These are phyloP conservation scores for Seiridium cupressi DNA, from an alignment of 2,329 filamentous ascomycete species.

Conservation along the genomic window DNA sequence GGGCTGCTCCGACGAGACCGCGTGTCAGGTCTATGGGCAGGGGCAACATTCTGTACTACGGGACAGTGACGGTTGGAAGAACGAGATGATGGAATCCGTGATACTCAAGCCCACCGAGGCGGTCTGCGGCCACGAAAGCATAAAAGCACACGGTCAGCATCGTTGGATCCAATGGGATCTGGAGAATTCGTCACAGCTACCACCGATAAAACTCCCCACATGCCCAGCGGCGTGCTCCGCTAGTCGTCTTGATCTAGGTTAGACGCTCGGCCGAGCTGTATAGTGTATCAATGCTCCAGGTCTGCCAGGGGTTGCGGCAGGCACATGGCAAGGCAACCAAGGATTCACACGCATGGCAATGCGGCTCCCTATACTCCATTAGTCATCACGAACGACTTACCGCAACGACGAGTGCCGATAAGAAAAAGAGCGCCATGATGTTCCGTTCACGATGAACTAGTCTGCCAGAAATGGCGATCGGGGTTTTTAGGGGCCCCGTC, in stretches of 20 bases:
- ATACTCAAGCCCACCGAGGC: background rate
- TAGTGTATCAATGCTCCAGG: background rate
- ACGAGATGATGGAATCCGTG: background rate
- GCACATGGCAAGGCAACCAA: background rate
- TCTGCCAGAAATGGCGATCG: background rate
- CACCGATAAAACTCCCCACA: background rate
- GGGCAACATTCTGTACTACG: background rate
- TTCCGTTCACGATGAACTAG: background rate
- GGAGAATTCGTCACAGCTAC: slow-evolving; percentile 3
- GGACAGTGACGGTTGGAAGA: background rate
- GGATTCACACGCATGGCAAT: background rate
- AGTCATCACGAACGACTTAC: background rate
- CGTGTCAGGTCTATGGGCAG: background rate
- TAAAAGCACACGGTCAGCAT: background rate
- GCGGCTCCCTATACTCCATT: background rate
- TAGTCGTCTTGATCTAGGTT: slow-evolving; percentile 1
- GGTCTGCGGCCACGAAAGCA: background rate
- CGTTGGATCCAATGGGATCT: background rate
- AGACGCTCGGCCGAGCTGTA: slow-evolving; percentile 1
- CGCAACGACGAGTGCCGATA: background rate
- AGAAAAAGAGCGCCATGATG: background rate
- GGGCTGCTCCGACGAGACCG: slow-evolving; percentile 7
- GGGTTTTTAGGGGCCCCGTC: background rate
- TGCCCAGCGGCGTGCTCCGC: background rate
- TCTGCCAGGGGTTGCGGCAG: background rate